Base-by-base conservation (phyloP, 148 eudicot genomes). In the Nepenthes gracilis region DNA sequence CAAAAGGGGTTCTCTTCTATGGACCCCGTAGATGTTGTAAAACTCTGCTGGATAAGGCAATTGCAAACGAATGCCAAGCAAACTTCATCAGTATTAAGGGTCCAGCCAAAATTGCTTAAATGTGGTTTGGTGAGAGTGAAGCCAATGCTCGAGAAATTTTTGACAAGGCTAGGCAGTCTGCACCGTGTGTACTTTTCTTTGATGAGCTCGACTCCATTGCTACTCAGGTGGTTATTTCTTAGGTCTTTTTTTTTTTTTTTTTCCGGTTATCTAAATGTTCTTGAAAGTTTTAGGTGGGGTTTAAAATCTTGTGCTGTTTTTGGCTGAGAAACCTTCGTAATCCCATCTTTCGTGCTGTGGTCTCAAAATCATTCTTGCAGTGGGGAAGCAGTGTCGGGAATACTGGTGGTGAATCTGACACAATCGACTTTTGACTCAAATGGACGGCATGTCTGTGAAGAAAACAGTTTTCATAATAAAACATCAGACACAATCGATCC, bases 101-200 rank as follows among this genome's bases (percentile, higher is more conserved):
- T 57, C 96, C 23, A 23, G 23, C 92, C 23, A 88, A 88, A 65
- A 56, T 85, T 75, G 83, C 85, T 36, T 85, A 92, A 5, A 85
- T 88, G 96, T 88, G 96, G 96, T 88, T 88, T 73, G 96, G 96
- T 43, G 96, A 88, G 71, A 85, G 96, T 85, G 74, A 68, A 81
- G 85, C 43, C 85, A 23, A 23, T 23, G 23, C 23, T 23, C 23
- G 23, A 23, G 23, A 23, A 23, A 23, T 23, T 23, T 23, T 88
- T 57, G 96, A 88, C 73, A 88, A 88, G 79, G 96, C 96, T 59
- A 78, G 96, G 10, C 73, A 66, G 53, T 80, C 96, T 58, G 96
- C 96, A 69, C 96, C 96, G 51, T 88, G 96, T 65, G 96, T 88
- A 80, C 23, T 23, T 23, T 23, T 23, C 23, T 23, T 23, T 23